These are phyloP conservation scores for Carpinus viminea DNA, from an alignment of 306 rosid genomes.

Conservation along the genomic window DNA sequence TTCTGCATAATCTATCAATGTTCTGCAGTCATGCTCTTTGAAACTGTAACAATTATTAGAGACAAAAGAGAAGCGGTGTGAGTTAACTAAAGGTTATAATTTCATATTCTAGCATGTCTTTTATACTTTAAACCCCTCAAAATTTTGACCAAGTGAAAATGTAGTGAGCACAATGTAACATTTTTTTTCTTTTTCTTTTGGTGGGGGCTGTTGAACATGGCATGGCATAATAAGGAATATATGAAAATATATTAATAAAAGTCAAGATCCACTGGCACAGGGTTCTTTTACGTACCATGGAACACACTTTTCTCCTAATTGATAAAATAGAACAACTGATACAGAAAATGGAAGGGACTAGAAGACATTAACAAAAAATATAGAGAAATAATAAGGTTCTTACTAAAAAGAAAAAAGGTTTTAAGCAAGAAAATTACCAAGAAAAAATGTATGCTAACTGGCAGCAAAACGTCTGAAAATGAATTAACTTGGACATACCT, in stretches of 20 bases:
- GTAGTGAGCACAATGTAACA: too few relatives aligned
- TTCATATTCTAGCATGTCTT: too few relatives aligned
- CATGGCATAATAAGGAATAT: not conserved
- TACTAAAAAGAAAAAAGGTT: not conserved
- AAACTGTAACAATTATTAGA: too few relatives aligned
- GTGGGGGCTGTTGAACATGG: not conserved
- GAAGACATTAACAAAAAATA: not conserved
- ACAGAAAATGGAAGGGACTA: not conserved
- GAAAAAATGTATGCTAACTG: conserved; percentile 19
- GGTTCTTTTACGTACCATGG: not conserved
- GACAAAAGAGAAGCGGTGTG: too few relatives aligned
- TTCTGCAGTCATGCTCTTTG: too few relatives aligned
- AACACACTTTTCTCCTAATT: not conserved
- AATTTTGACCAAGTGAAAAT: too few relatives aligned
- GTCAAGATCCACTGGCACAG: not conserved
- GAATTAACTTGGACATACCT: conserved; percentile 48
- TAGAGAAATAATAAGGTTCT: not conserved
- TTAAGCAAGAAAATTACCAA: conserved; percentile 6
- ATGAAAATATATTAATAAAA: not conserved
- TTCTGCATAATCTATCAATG: too few relatives aligned
- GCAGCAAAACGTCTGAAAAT: not conserved
- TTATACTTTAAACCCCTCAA: too few relatives aligned
- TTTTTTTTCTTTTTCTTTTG: too few relatives aligned
- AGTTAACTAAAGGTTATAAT: too few relatives aligned
- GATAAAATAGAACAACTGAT: not conserved